Base-by-base conservation (phyloP, 768 basidiomycete species). In the Lentinula edodes region DNA sequence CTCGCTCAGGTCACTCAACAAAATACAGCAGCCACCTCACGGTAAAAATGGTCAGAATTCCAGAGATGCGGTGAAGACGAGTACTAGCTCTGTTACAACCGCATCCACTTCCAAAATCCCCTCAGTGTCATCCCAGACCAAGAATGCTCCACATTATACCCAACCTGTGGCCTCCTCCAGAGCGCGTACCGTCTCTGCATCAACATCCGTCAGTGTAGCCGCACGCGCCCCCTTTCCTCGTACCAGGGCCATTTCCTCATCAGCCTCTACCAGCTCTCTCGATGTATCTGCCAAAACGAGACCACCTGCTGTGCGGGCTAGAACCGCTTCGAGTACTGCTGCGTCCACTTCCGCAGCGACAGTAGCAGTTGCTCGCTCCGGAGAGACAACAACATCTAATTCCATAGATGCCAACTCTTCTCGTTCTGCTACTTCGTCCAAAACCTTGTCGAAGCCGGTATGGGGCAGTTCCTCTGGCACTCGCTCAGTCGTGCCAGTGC, bases 111-210 rank as follows among this genome's bases (percentile, higher is more conserved):
- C 20, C 10, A 3, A 34, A 36, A 20, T 38, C 2, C 1, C n/a
- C 36, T 15, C 28, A 6, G 34, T 18, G 10, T 12, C 43, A 9
- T 36, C 58, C 10, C n/a, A 58, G 9, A 16, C 28, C 16, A 10
- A 6, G 16, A 48, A 39, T 13, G 8, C n/a, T 34, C 45, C 23
- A 13, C 58, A 36, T n/a, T 43, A 56, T 56, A 13, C 38, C 6
- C 55, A 56, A 43, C 41, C 55, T 18, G 46, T 45, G 7, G 58
- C 58, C 32, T 59, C 58, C 9, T 59, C 58, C 13, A 45, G 58
- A 35, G 58, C 58, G 7, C 58, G 58, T 28, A 35, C 58, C 4
- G 34, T 59, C 9, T 59, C 56, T 34, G 28, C 41, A 6, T 58
- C 43, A 6, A 46, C 46, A 36, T 43, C 58, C 10, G 1, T 3